phyloP scores from a whole-genome alignment of 176 grass and related monocot species.

The Cenchrus americanus region DNA sequence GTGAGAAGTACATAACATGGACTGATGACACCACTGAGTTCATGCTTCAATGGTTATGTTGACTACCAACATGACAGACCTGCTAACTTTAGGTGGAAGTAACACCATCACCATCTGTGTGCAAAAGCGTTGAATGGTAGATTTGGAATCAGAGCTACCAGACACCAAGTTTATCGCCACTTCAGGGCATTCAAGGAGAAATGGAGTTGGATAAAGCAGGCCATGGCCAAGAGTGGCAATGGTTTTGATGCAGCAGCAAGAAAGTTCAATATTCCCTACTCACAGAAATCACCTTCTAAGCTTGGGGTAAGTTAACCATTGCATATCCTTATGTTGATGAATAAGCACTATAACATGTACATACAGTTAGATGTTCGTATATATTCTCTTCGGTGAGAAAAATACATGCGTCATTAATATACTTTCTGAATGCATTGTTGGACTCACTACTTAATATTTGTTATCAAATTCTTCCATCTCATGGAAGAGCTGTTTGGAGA shows the following conservation, averaged over 20 bases:
- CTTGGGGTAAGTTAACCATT: neutral
- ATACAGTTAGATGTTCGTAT: no score
- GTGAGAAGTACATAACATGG: no score
- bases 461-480: neutral
- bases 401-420: no score
- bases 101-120: neutral
- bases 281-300: neutral
- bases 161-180: neutral
- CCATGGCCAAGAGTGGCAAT: neutral
- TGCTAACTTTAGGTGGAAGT: neutral
- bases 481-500: conserved; percentile 11
- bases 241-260: neutral
- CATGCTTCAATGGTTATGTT: no score
- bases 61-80: no score
- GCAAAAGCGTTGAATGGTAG: neutral
- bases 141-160: neutral
- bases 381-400: no score
- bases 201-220: neutral
- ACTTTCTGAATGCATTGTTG: neutral
- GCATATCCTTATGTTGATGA: neutral
- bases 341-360: no score
- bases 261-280: neutral
- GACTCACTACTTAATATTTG: neutral
- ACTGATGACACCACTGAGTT: no score
- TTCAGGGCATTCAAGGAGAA: neutral